Evolutionary conservation across 83 land plant genomes (phyloP).

Genomic region (Picea abies): DNA sequence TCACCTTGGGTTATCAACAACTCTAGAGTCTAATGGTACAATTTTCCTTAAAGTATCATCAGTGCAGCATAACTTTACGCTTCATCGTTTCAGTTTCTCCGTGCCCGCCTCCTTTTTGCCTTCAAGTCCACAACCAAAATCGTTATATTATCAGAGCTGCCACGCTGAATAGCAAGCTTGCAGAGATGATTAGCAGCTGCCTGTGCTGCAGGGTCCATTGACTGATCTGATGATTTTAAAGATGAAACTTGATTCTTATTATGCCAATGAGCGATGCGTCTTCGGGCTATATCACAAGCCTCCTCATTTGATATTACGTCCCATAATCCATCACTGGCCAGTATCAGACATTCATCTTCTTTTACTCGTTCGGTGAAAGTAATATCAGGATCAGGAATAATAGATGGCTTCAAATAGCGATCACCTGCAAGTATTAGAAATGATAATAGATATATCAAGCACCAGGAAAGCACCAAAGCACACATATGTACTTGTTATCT

Average conservation of each 20-base stretch:
- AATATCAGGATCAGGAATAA: conserved; percentile 30
- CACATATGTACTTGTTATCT: background rate
- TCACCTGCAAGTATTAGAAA: conserved; percentile 20
- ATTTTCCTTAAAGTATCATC: background rate
- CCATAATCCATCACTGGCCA: conserved; percentile 39
- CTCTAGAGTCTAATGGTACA: background rate
- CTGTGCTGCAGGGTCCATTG: conserved; percentile 26
- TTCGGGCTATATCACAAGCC: conserved; percentile 26
- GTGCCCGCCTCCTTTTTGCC: conserved; percentile 25
- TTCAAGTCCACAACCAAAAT: conserved; percentile 65
- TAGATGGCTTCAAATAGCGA: conserved; percentile 28
- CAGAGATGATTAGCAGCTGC: conserved; percentile 47
- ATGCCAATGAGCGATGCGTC: conserved; percentile 19
- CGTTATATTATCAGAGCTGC: conserved; percentile 68
- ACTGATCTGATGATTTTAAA: background rate
- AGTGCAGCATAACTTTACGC: background rate
- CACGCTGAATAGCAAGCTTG: conserved; percentile 38
- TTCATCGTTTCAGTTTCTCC: background rate
- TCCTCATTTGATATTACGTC: conserved; percentile 31
- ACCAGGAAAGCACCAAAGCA: conserved; percentile 13
- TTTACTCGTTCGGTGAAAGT: conserved; percentile 21
- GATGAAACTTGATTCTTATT: background rate
- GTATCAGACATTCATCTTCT: conserved; percentile 28
- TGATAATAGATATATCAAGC: background rate
- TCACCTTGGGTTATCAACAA: conserved; percentile 13